Percentiles rank a stretch among this genome's conserved stretches.
Conservation (phyloP, 176 grass and related monocot species). For the Triticum urartu region DNA sequence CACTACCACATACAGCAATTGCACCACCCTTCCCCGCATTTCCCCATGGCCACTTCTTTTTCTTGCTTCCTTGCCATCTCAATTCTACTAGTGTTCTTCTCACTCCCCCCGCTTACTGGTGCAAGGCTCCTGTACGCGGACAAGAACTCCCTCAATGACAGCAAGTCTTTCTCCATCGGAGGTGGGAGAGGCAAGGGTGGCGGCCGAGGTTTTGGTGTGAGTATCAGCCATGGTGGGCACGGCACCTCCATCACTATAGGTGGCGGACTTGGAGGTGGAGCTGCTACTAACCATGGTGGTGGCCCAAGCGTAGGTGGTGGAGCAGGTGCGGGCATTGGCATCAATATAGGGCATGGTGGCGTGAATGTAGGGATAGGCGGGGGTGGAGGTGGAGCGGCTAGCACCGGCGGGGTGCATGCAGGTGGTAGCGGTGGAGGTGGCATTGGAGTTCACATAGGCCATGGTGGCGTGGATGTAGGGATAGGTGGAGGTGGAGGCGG, state of each 20-base stretch:
- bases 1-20: background rate
- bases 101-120: constrained; percentile 4
- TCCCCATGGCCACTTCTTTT: constrained; percentile 24
- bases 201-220: constrained; percentile 43
- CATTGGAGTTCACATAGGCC: constrained; percentile 34
- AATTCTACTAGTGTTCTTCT: background rate
- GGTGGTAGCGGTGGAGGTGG: constrained; percentile 30
- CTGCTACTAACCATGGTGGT: constrained; percentile 22
- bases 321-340: constrained; percentile 31
- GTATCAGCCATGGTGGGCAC: constrained; percentile 35
- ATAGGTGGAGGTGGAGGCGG: constrained; percentile 48
- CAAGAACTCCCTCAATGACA: constrained; percentile 12
- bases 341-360: constrained; percentile 29
- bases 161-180: constrained; percentile 32
- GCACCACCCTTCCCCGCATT: background rate
- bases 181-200: background rate
- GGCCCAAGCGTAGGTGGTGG: constrained; percentile 43
- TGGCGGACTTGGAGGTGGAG: constrained; percentile 42
- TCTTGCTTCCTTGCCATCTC: background rate
- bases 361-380: constrained; percentile 39
- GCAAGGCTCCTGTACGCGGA: constrained; percentile 17
- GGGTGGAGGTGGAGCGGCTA: constrained; percentile 39
- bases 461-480: constrained; percentile 30
- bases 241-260: constrained; percentile 36
- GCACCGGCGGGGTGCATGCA: constrained; percentile 19